Evolutionary conservation across 2,329 filamentous ascomycete species (phyloP), one percentile per base, ranked within the genome.

Genomic region (Pyrenophora graminea): DNA sequence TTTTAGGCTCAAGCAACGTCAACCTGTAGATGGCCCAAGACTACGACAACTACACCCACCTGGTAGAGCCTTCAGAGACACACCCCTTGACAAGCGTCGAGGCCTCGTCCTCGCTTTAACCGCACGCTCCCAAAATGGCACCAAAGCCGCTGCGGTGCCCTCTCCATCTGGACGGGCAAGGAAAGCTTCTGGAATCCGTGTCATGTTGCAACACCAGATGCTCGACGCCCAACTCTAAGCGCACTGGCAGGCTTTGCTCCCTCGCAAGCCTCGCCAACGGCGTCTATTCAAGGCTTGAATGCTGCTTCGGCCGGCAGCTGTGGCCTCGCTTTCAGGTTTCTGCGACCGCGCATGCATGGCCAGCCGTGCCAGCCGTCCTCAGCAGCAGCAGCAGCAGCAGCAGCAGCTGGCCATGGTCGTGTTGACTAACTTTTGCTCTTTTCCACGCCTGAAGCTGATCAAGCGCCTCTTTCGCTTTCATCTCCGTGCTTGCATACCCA

Each of bases 11-110:
- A 66, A 68, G 53, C 64, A 70, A 70, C 68, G 64, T 66, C 66
- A 61, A 66, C 71, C 71, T 73, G 69, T 72, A 61, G 62, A 66
- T 51, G 55, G 45, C 58, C 67, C 69, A 71, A 71, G 68, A 63
- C 68, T 23, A 56, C 65, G 45, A 45, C 67, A 53, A 63, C 64
- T 55, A 64, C 63, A 61, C 64, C 67, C 66, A 66, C 66, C 57
- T 56, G 59, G 49, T 56, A 61, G 54, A 55, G 57, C 48, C 51
- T 48, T 51, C 50, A 61, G 49, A 61, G 53, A 62, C 57, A 61
- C 58, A 62, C 55, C 56, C 57, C 58, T 56, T 55, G 62, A 41
- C 53, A 53, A 45, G 55, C 54, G 60, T 60, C 56, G 48, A 55
- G 55, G 48, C 53, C 54, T 54, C 58, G 40, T 56, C 36, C 38